phyloP scores from a whole-genome alignment of 176 grass and related monocot genomes.

The Hordeum marinum region DNA sequence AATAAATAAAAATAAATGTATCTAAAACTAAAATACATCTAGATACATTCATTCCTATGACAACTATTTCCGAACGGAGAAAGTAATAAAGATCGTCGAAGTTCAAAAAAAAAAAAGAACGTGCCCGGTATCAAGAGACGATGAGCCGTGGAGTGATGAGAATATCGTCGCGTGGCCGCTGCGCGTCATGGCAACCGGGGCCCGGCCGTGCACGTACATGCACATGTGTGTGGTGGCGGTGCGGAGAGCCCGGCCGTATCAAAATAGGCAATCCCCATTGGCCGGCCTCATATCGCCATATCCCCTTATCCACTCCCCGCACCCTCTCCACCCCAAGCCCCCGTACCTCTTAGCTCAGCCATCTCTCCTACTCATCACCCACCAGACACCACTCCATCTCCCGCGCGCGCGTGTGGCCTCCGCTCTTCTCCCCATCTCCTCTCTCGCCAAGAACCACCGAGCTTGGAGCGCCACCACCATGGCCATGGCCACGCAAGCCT shows the following conservation, averaged over 20 bases:
- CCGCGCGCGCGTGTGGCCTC: neutral
- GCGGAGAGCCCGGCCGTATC: conserved; percentile 36
- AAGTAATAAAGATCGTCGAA: too few relatives aligned
- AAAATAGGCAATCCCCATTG: conserved; percentile 68
- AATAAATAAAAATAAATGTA: too few relatives aligned
- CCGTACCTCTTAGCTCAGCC: too few relatives aligned
- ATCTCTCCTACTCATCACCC: neutral
- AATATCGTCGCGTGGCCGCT: neutral
- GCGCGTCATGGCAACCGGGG: neutral
- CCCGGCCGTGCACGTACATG: neutral
- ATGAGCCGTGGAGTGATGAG: neutral
- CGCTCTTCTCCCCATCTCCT: neutral
- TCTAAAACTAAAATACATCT: too few relatives aligned
- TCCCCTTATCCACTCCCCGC: conserved; percentile 40
- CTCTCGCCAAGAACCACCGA: neutral
- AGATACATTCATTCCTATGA: too few relatives aligned
- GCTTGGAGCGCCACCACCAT: conserved; percentile 8
- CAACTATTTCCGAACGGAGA: too few relatives aligned
- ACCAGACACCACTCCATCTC: neutral
- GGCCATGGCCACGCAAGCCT: conserved; percentile 85
- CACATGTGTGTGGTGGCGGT: neutral
- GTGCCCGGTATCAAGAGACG: too few relatives aligned
- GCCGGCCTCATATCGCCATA: conserved; percentile 66
- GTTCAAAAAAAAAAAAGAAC: too few relatives aligned
- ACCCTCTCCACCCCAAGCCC: neutral